Evolutionary conservation across 768 basidiomycete species (phyloP).

Genomic region (Boletus rubescentipes): DNA sequence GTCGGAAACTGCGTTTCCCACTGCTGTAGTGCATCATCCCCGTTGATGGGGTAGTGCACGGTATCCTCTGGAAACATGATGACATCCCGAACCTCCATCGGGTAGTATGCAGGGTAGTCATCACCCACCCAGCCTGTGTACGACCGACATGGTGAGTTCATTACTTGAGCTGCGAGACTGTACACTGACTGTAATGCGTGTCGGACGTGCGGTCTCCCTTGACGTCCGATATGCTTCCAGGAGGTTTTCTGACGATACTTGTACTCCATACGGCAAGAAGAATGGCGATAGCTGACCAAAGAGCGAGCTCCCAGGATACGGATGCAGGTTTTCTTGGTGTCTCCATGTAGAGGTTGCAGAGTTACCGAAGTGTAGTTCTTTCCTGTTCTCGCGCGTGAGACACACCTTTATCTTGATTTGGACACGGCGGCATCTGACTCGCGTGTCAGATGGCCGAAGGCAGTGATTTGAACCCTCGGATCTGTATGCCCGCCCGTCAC

Average conservation of each 20-base stretch:
- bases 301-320: slow-evolving; percentile 17
- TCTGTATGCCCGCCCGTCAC: neutral
- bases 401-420: slow-evolving; percentile 4
- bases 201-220: neutral
- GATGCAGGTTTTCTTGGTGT: slow-evolving; percentile 4
- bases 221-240: neutral
- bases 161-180: neutral
- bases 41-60: slow-evolving; percentile 25
- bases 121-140: slow-evolving; percentile 25
- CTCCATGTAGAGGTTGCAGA: slow-evolving; percentile 10
- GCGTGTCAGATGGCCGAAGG: neutral
- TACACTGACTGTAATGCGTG: slow-evolving; percentile 19
- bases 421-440: neutral
- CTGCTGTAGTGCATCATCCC: slow-evolving; percentile 18
- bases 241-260: slow-evolving; percentile 1
- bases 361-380: neutral
- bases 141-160: neutral
- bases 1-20: slow-evolving; percentile 27
- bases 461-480: slow-evolving; percentile 1
- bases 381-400: neutral
- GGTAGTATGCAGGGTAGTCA: slow-evolving; percentile 28
- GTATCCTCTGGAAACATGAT: slow-evolving; percentile 30
- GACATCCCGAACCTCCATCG: slow-evolving; percentile 20
- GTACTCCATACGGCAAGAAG: slow-evolving; percentile 24
- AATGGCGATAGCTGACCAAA: slow-evolving; percentile 21